Evolutionary conservation across 768 basidiomycete species (phyloP).

Genomic region (Dentipellis fragilis): DNA sequence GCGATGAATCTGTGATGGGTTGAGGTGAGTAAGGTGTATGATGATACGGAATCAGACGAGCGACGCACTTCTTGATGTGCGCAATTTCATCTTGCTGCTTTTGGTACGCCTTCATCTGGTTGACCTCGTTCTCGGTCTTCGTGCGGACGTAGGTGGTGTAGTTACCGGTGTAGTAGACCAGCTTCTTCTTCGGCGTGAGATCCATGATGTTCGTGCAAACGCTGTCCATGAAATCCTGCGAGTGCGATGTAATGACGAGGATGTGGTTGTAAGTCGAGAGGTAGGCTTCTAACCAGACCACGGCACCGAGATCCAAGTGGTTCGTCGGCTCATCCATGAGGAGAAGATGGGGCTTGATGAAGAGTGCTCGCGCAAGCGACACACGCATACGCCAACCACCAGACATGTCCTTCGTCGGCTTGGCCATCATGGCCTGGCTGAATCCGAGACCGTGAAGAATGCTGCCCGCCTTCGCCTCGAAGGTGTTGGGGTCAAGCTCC

Average conservation of each 20-base stretch:
- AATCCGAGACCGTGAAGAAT: constrained; percentile 99
- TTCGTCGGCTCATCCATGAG: constrained; percentile 91
- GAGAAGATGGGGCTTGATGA: constrained; percentile 92
- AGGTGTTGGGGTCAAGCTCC: constrained; percentile 91
- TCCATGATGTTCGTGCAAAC: constrained; percentile 99
- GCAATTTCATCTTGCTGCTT: constrained; percentile 99
- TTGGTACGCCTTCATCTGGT: constrained; percentile 98
- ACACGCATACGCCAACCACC: constrained; percentile 99
- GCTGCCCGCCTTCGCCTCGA: constrained; percentile 91
- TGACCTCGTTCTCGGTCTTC: constrained; percentile 94
- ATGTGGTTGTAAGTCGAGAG: constrained; percentile 98
- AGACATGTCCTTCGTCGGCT: constrained; percentile 96
- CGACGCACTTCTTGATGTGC: constrained; percentile 89
- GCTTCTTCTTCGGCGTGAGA: constrained; percentile 82
- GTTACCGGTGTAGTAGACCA: constrained; percentile 92
- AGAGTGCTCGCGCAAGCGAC: constrained; percentile 89
- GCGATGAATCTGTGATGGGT: constrained; percentile 71
- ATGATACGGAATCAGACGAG: background rate
- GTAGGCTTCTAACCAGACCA: constrained; percentile 98
- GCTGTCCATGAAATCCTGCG: constrained; percentile 98
- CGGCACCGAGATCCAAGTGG: constrained; percentile 93
- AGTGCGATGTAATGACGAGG: constrained; percentile 93
- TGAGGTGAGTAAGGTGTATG: constrained; percentile 6
- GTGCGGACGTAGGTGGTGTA: constrained; percentile 97
- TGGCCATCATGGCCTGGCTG: constrained; percentile 82